Evolutionary conservation across 2,329 filamentous ascomycete species (phyloP), one percentile per base, ranked within the genome.

Genomic region (Xylaria polymorpha): DNA sequence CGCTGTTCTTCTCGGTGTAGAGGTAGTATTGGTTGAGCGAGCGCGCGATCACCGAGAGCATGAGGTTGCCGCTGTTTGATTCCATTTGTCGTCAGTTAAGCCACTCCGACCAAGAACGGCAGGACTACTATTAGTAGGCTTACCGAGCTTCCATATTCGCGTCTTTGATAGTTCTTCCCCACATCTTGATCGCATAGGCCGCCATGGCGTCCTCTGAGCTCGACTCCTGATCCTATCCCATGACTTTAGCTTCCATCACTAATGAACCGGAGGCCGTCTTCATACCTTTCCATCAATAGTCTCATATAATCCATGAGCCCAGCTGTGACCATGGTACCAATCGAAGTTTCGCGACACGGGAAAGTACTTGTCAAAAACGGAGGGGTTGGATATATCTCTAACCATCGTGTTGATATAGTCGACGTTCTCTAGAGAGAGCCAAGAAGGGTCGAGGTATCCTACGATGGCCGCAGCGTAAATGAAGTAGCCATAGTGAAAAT

Each of bases 241-340:
- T 44, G 14, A 53, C 3, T 29, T 72, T 53, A 72, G 63, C 48
- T 22, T 25, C 4, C 3, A 22, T 41, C 5, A 4, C 3, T 2
- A 22, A 15, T 1, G 3, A 43, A 7, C 18, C 0, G 14, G 1
- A 9, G 15, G 20, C 12, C 14, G 4, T 44, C 12, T 20, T 44
- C 74, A 61, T 56, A 83, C 89, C 81, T 94, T 94, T 69, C 93
- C 92, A 78, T 95, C 92, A 64, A 83, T 83, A 44, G 87, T 85
- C 70, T 92, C 87, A 75, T 89, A 92, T 5, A 95, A 81, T 0
- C 92, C 92, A 64, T 93, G 94, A 2, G 95, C 95, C 94, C 95
- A 98, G 67, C 91, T 94, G 84, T 98, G 96, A 1, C 95, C 96
- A 76, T 97, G 90, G 79, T 91, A 98, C 93, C 94, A 98, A 81